A percentile compares a stretch with the other conserved stretches of the same genome.
Evolutionary conservation across 805 yeast species (phyloP).

Genomic region (Jamesozyma jinghongensis): DNA sequence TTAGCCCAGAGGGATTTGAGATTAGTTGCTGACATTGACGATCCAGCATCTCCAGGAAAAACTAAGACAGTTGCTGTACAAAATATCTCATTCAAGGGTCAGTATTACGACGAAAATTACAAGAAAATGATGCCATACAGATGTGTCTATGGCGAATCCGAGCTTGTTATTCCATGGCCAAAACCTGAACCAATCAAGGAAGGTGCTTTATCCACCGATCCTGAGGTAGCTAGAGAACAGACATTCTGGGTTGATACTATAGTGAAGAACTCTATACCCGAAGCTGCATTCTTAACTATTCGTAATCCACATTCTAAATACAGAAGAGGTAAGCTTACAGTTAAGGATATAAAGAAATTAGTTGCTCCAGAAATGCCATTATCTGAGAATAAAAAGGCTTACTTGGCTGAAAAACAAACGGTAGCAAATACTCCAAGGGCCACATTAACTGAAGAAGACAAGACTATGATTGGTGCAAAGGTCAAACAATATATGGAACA

Average conservation of each 20-base stretch:
- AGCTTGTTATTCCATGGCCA: slow-evolving; percentile 84
- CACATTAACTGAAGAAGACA: slow-evolving; percentile 34
- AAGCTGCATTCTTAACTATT: slow-evolving; percentile 52
- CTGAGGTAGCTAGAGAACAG: slow-evolving; percentile 53
- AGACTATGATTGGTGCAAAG: slow-evolving; percentile 37
- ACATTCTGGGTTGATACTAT: slow-evolving; percentile 65
- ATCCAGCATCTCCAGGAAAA: slow-evolving; percentile 47
- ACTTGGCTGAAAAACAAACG: slow-evolving; percentile 43
- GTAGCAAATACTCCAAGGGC: slow-evolving; percentile 35
- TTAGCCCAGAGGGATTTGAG: slow-evolving; percentile 53
- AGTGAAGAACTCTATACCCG: slow-evolving; percentile 60
- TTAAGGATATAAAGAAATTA: slow-evolving; percentile 51
- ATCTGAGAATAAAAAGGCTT: slow-evolving; percentile 52
- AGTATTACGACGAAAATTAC: slow-evolving; percentile 65
- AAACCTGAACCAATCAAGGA: slow-evolving; percentile 51
- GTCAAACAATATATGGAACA: slow-evolving; percentile 31
- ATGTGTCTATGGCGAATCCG: slow-evolving; percentile 59
- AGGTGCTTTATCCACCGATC: slow-evolving; percentile 48
- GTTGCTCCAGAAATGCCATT: slow-evolving; percentile 73
- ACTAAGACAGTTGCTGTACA: slow-evolving; percentile 71
- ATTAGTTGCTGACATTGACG: slow-evolving; percentile 68
- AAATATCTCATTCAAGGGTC: slow-evolving; percentile 55
- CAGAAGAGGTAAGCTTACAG: slow-evolving; percentile 55
- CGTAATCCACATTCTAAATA: slow-evolving; percentile 69
- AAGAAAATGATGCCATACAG: slow-evolving; percentile 70